Evolutionary conservation across 192 early-diverging fungal genomes (phyloP).

Genomic region (Piromyces finnis): DNA sequence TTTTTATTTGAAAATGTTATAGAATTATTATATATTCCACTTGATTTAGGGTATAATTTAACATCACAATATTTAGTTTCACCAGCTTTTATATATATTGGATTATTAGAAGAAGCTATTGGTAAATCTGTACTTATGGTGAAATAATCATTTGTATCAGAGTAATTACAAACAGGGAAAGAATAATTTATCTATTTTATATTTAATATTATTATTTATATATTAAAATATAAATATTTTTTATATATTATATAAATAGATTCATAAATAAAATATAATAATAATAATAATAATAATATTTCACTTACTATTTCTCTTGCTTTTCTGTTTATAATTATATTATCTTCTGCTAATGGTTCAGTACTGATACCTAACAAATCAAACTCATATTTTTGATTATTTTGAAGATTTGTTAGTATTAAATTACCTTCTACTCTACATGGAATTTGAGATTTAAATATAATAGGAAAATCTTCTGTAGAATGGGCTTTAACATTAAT

Average conservation of each 20-base stretch:
- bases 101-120: neutral
- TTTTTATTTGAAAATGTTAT: neutral
- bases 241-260: too few species aligned
- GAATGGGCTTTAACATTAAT: neutral
- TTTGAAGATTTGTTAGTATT: neutral
- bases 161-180: neutral
- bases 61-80: neutral
- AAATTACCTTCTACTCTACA: neutral
- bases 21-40: neutral
- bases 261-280: too few species aligned
- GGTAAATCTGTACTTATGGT: neutral
- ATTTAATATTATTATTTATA: neutral
- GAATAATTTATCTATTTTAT: neutral
- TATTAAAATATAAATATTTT: too few species aligned
- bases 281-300: too few species aligned
- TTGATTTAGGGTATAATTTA: neutral
- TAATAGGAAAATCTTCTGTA: neutral
- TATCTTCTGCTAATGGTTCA: neutral
- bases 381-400: neutral
- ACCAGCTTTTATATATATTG: neutral
- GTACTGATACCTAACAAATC: neutral
- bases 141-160: neutral
- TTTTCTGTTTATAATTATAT: neutral
- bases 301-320: neutral
- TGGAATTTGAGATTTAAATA: neutral